phyloP scores from a whole-genome alignment of 768 basidiomycete species.

The Rhodocollybia butyracea region DNA sequence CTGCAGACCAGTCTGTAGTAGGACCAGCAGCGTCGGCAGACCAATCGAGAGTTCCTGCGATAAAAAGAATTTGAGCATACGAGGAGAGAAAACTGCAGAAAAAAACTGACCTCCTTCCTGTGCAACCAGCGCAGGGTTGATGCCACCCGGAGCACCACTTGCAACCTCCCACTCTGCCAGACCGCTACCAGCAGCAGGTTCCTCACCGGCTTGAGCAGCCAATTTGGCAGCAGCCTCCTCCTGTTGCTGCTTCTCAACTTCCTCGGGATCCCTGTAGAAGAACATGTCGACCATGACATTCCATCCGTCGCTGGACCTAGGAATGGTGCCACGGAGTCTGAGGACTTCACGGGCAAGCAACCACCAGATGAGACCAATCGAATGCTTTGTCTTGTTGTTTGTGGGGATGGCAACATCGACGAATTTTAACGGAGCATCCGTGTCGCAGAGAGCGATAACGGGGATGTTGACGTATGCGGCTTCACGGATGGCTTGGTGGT shows the following conservation, averaged over 20 bases:
- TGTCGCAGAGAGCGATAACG: conserved; percentile 98
- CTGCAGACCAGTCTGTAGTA: conserved; percentile 84
- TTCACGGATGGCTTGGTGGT: conserved; percentile 99
- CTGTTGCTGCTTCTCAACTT: conserved; percentile 96
- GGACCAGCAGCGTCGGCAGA: conserved; percentile 57
- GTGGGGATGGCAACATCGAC: conserved; percentile 98
- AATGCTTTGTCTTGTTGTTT: conserved; percentile 98
- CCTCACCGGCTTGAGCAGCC: conserved; percentile 54
- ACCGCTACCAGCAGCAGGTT: conserved; percentile 43
- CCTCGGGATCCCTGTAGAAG: conserved; percentile 99
- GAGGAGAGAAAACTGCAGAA: too few relatives aligned
- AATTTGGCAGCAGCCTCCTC: conserved; percentile 89
- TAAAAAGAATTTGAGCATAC: background rate
- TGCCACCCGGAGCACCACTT: conserved; percentile 59
- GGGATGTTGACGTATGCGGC: conserved; percentile 99
- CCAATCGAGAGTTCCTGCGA: conserved; percentile 81
- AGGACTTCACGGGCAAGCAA: conserved; percentile 96
- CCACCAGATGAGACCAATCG: conserved; percentile 98
- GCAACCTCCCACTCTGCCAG: conserved; percentile 73
- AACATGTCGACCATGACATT: conserved; percentile 99
- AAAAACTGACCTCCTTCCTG: conserved; percentile 49
- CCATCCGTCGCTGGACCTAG: conserved; percentile 91
- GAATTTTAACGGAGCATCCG: conserved; percentile 95
- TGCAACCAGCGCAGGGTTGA: conserved; percentile 75
- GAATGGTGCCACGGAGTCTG: conserved; percentile 90